Conservation (phyloP, 176 grass and related monocot genomes). For the Saccharum spontaneum region DNA sequence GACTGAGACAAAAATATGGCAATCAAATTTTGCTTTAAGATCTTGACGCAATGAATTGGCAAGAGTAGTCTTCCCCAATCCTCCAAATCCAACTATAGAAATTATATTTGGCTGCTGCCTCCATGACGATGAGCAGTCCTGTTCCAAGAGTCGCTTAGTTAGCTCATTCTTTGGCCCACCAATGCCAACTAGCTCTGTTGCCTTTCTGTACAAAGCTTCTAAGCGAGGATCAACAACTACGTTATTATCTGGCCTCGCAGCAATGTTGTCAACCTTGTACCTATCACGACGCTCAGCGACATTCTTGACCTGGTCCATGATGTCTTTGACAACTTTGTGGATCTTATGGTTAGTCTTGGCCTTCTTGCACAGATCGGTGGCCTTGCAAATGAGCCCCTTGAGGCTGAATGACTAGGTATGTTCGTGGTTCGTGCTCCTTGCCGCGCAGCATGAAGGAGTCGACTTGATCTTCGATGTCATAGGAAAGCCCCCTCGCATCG, state of each 20-base stretch:
- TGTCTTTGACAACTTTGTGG: neutral
- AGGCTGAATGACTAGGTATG: neutral
- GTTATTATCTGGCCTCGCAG: fast-evolving
- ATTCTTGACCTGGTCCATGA: neutral
- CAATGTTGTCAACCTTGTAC: neutral
- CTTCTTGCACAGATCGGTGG: neutral
- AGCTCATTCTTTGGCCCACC: neutral
- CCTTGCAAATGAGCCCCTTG: neutral
- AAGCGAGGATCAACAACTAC: neutral
- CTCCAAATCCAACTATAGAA: too few species aligned
- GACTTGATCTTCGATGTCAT: neutral
- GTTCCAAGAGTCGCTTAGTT: neutral
- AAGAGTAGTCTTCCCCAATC: too few species aligned
- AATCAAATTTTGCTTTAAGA: neutral
- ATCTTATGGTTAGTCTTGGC: neutral
- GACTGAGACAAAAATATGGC: neutral
- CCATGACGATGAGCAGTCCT: neutral
- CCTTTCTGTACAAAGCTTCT: slow-evolving; percentile 2
- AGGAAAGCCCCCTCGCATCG: neutral
- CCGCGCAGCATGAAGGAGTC: neutral
- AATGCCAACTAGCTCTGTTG: neutral
- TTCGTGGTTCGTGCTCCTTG: neutral
- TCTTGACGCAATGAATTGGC: neutral
- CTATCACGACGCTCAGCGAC: neutral
- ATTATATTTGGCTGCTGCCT: too few species aligned